Percentiles rank a stretch among this genome's conserved stretches.
Conservation (phyloP, 371 early-diverging fungal species). For the Mucor ambiguus region DNA sequence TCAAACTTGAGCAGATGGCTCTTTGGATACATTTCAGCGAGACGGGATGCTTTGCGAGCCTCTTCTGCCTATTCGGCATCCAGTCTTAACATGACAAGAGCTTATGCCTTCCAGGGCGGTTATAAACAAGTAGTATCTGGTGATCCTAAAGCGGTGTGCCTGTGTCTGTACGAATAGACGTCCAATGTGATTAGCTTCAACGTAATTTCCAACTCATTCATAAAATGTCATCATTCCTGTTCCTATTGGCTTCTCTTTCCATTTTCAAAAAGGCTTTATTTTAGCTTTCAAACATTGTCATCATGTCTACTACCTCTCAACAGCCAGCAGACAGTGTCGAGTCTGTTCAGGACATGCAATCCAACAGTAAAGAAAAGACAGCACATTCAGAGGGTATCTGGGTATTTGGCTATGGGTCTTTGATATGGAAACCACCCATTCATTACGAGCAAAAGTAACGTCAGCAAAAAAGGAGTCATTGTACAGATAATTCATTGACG, state of each 20-base stretch:
- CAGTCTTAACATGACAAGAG: too few relatives aligned
- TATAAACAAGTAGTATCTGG: too few relatives aligned
- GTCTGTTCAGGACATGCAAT: conserved; percentile 1
- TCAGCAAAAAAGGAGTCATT: background rate
- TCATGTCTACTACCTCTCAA: background rate
- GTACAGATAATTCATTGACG: conserved; percentile 4
- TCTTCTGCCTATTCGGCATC: too few relatives aligned
- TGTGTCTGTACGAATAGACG: too few relatives aligned
- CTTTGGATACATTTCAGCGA: too few relatives aligned
- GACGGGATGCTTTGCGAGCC: too few relatives aligned
- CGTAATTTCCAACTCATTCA: background rate
- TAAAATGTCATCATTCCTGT: background rate
- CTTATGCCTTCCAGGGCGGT: too few relatives aligned
- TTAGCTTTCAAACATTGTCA: background rate
- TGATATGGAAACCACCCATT: conserved; percentile 82
- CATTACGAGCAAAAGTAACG: conserved; percentile 55
- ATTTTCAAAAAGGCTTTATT: background rate
- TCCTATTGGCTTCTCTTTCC: background rate
- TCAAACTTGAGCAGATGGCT: too few relatives aligned
- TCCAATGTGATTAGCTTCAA: too few relatives aligned
- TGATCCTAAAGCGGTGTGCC: too few relatives aligned
- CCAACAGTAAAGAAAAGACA: background rate
- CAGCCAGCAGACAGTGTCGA: background rate
- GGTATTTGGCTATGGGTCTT: conserved; percentile 91
- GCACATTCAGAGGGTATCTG: conserved; percentile 53